These are phyloP conservation scores for Aspergillus flavus DNA, from an alignment of 2,329 filamentous ascomycete genomes.

Conservation along the genomic window DNA sequence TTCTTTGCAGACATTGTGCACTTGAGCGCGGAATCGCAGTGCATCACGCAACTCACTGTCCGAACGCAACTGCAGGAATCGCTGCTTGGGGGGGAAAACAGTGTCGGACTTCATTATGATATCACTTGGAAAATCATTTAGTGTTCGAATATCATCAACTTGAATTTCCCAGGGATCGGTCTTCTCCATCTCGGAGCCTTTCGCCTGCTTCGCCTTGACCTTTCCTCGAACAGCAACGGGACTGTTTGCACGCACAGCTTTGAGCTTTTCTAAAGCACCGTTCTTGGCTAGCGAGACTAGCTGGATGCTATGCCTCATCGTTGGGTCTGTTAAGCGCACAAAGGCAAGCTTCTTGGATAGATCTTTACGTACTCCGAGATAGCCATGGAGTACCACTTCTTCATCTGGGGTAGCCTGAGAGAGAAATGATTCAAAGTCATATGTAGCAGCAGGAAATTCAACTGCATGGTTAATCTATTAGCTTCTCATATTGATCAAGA, in stretches of 20 bases:
- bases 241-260: conserved; percentile 51
- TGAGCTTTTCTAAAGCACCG: conserved; percentile 44
- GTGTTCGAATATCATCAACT: conserved; percentile 62
- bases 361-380: conserved; percentile 69
- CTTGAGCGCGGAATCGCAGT: conserved; percentile 68
- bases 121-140: conserved; percentile 74
- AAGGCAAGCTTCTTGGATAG: conserved; percentile 73
- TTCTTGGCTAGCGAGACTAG: conserved; percentile 50
- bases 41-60: conserved; percentile 67
- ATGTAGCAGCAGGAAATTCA: conserved; percentile 49
- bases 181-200: conserved; percentile 30
- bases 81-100: conserved; percentile 71
- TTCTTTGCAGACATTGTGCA: conserved; percentile 56
- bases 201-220: conserved; percentile 45
- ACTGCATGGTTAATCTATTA: conserved; percentile 37
- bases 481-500: neutral
- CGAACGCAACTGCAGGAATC: conserved; percentile 84
- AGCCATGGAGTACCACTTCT: conserved; percentile 66
- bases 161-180: conserved; percentile 59
- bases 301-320: conserved; percentile 51
- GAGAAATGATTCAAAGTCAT: conserved; percentile 42
- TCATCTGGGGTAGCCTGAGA: conserved; percentile 35
- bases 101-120: conserved; percentile 76
- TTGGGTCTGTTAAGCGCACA: conserved; percentile 57
- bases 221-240: conserved; percentile 58